Base-by-base conservation (phyloP, 306 rosid species). In the Trifolium fragiferum region DNA sequence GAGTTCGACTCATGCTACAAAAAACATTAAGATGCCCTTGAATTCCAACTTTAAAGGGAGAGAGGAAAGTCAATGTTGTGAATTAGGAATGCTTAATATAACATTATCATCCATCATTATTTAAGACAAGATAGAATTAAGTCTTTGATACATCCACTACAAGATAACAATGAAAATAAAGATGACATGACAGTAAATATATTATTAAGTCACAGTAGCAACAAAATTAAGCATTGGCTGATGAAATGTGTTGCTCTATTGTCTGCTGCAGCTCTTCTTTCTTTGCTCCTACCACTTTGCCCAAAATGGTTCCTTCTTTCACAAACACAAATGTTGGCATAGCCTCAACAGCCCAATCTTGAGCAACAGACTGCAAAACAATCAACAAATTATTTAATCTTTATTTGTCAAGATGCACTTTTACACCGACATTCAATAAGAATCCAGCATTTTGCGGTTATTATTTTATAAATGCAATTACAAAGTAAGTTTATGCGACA, bases 291-390 rank as follows among this genome's bases (percentile, higher is more conserved):
- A 95, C 93, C 73, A 90, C 96, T 67, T 82, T 90, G 84, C 75
- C 97, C 77, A 92, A 57, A 60, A 92, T 89, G 10, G 70, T 83
- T 54, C 98, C 98, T 67, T 92, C 97, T 81, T 92, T 92, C 87
- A 92, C 62, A 68, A 95, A 87, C 88, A 92, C 81, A 84, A 95
- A 95, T 2, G 98, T 90, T 0, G 98, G 98, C 99, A 95, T 92
- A 76, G 97, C 93, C 82, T 95, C 97, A 78, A 92, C 85, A n/a
- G 95, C 97, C 96, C 96, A 92, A 74, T 95, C 99, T 62, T 82
- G 82, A 70, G 98, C 93, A 43, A 92, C 92, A 32, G 83, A 16
- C 99, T 94, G 85, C 87, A 86, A 15, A 25, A 82, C 87, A 86
- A 33, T 44, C 14, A 68, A 53, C 23, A 55, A 57, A 53, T 46